Percentiles rank a stretch among this genome's conserved stretches.
phyloP scores from a whole-genome alignment of 306 rosid species.

The Abrus precatorius region DNA sequence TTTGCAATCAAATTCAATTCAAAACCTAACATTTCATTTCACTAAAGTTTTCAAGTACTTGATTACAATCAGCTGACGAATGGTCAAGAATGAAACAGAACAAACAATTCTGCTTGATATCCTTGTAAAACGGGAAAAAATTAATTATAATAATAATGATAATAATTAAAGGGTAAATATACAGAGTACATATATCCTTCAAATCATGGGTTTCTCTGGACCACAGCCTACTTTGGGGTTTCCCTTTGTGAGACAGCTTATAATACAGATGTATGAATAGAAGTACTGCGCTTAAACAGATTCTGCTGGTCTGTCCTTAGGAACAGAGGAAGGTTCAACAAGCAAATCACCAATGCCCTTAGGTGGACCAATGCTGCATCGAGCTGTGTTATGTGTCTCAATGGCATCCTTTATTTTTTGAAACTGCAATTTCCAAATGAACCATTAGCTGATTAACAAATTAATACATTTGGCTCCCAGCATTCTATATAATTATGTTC shows the following conservation, averaged over 20 bases:
- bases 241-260: constrained; percentile 27
- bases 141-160: neutral
- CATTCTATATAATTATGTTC: neutral
- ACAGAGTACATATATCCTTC: constrained; percentile 59
- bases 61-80: constrained; percentile 56
- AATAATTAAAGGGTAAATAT: constrained; percentile 45
- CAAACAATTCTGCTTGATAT: constrained; percentile 45
- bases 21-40: constrained; percentile 44
- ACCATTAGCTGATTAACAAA: constrained; percentile 32
- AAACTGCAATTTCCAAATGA: constrained; percentile 67
- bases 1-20: constrained; percentile 35
- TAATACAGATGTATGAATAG: constrained; percentile 32
- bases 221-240: constrained; percentile 33
- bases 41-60: constrained; percentile 46
- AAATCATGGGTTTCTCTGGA: constrained; percentile 40
- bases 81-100: constrained; percentile 61
- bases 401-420: constrained; percentile 98
- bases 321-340: constrained; percentile 60
- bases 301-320: constrained; percentile 66
- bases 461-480: neutral
- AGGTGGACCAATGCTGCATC: constrained; percentile 98
- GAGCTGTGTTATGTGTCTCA: constrained; percentile 83
- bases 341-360: constrained; percentile 75
- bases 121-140: constrained; percentile 38
- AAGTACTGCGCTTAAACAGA: constrained; percentile 57